Conservation (phyloP, 331 rosid species). For the Pyrus hybrid region DNA sequence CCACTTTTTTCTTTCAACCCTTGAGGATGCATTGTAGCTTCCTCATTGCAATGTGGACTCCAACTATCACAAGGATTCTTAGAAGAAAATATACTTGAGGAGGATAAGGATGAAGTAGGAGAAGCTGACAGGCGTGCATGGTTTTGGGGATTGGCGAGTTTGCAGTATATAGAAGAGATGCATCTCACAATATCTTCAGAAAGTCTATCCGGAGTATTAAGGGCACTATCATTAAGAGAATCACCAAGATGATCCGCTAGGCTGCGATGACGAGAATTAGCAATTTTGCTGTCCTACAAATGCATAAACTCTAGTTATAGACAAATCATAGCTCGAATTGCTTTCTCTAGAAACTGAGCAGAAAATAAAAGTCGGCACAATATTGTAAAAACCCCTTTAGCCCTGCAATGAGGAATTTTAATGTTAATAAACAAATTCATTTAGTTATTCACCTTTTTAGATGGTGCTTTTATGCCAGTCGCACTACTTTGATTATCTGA, state of each 20-base stretch:
- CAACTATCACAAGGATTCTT: constrained; percentile 19
- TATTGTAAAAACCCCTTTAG: neutral
- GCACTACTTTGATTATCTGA: constrained; percentile 13
- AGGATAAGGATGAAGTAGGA: constrained; percentile 20
- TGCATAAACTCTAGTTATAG: neutral
- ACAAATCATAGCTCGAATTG: neutral
- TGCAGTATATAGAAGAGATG: constrained; percentile 37
- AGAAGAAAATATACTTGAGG: constrained; percentile 25
- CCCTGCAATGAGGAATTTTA: neutral
- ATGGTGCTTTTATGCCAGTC: neutral
- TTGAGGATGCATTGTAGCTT: neutral
- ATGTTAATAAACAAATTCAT: neutral
- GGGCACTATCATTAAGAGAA: constrained; percentile 5
- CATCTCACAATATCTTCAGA: constrained; percentile 32
- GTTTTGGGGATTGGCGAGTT: constrained; percentile 16
- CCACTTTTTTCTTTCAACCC: constrained; percentile 1
- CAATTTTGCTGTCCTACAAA: constrained; percentile 5
- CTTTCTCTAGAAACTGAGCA: neutral
- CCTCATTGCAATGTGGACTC: constrained; percentile 22
- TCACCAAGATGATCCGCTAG: constrained; percentile 31
- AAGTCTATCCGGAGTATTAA: constrained; percentile 26
- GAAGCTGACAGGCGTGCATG: constrained; percentile 5
- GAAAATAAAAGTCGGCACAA: neutral
- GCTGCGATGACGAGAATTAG: constrained; percentile 19
- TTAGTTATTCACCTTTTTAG: constrained; percentile 8